Conservation (phyloP, 768 basidiomycete species). For the Sarcodon aspratus region DNA sequence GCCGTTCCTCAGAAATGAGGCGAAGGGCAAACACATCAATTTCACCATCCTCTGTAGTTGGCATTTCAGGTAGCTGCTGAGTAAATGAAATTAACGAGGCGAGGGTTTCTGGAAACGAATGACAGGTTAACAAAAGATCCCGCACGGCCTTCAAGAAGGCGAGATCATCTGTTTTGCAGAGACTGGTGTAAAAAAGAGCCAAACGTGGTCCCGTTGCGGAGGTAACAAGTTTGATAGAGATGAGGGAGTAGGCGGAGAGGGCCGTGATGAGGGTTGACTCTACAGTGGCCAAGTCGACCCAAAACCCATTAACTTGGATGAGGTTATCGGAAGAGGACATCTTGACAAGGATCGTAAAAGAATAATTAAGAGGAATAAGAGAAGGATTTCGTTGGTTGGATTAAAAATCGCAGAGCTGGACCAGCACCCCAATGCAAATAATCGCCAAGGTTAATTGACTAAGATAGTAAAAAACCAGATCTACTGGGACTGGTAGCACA, state of each 20-base stretch:
- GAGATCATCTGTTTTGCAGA: neutral
- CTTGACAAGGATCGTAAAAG: neutral
- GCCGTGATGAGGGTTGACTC: neutral
- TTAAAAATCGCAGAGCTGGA: neutral
- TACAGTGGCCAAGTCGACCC: neutral
- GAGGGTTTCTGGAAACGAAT: neutral
- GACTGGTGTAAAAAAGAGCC: neutral
- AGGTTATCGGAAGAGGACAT: neutral
- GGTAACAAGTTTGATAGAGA: neutral
- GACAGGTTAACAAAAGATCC: neutral
- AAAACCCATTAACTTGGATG: neutral
- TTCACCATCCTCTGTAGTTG: neutral
- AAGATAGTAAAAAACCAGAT: neutral
- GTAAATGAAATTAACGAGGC: neutral
- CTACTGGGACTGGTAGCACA: too few relatives aligned
- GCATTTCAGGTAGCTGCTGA: neutral
- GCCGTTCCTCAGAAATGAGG: neutral
- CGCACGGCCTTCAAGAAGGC: neutral
- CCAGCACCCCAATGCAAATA: neutral
- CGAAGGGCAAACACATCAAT: neutral
- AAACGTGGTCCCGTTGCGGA: neutral
- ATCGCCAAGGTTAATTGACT: neutral
- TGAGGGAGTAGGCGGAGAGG: neutral
- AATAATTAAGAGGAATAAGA: neutral
- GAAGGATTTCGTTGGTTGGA: neutral